Evolutionary conservation across 2,329 filamentous ascomycete species (phyloP), one percentile per base, ranked within the genome.

Genomic region (Graphilbum ipis-grandicollis): DNA sequence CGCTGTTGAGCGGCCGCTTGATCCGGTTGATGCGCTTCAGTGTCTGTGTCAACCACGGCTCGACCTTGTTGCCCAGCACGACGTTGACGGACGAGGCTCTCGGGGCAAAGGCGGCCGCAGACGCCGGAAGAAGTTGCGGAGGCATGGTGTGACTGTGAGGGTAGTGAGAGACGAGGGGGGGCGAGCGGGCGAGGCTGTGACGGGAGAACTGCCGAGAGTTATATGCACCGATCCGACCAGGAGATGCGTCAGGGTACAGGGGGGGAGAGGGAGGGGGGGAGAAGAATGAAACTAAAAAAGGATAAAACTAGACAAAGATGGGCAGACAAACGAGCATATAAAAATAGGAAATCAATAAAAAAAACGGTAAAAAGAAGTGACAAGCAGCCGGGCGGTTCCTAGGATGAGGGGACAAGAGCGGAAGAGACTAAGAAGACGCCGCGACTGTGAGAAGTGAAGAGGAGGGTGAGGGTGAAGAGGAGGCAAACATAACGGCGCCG

Each of bases 1-100:
- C 82, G 57, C 82, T 94, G 71, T 98, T 98, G 59, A 96, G 72
- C 43, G 90, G 88, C 50, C 90, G 81, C 72, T 96, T 98, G 51
- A 94, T 76, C 48, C 81, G 75, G 68, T 93, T 96, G 63, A 94
- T 85, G 57, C 90, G 78, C 71, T 96, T 96, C 51, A 98, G 68
- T 10, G 86, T 93, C 54, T 86, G 82, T 26, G 90, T 98, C 59
- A 96, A 71, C 90, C 90, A 98, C 41, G 85, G 81, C 63, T 94
- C 86, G 52, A 92, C 75, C 65, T 90, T 93, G 55, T 79, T 79
- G 52, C 78, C 81, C 51, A 98, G 68, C 42, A 98, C 90, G 48
- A 98, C 83, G 56, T 92, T 96, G 57, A 93, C 88, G 19, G 83
- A 85, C 34, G 84, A 84, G 41, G 73, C 71, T 52, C 90, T 75